These are phyloP conservation scores for Multifurca ochricompacta DNA, from an alignment of 768 basidiomycete species.

Conservation along the genomic window DNA sequence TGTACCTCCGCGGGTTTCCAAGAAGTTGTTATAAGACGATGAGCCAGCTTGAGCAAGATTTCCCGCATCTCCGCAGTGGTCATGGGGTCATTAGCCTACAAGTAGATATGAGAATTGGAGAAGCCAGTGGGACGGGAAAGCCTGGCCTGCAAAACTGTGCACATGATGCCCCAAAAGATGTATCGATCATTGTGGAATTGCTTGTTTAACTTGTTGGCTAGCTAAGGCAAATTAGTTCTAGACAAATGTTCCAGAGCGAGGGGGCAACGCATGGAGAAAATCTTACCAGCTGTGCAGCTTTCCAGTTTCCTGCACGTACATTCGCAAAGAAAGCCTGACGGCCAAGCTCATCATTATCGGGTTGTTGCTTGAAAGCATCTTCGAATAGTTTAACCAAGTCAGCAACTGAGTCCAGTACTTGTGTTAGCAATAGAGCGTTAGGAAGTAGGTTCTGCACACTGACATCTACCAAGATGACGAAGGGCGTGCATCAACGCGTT, in stretches of 20 bases:
- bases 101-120: background rate
- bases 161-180: constrained; percentile 76
- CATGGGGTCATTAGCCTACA: constrained; percentile 61
- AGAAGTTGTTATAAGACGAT: constrained; percentile 59
- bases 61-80: constrained; percentile 57
- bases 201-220: constrained; percentile 76
- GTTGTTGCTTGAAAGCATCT: constrained; percentile 75
- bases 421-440: background rate
- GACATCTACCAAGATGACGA: constrained; percentile 65
- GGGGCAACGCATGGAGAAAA: background rate
- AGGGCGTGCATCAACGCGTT: constrained; percentile 81
- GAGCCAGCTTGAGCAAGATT: constrained; percentile 70
- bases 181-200: constrained; percentile 77
- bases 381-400: constrained; percentile 84
- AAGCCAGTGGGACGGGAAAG: background rate
- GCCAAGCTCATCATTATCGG: constrained; percentile 74
- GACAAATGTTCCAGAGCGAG: background rate
- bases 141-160: constrained; percentile 68
- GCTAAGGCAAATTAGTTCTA: constrained; percentile 32
- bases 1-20: constrained; percentile 54
- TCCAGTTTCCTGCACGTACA: constrained; percentile 74
- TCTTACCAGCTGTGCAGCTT: constrained; percentile 71
- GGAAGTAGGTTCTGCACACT: constrained; percentile 21
- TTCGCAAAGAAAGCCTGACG: constrained; percentile 82
- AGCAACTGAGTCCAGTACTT: constrained; percentile 41